Base-by-base conservation (phyloP, 345 rosid species). In the Camelina neglecta region DNA sequence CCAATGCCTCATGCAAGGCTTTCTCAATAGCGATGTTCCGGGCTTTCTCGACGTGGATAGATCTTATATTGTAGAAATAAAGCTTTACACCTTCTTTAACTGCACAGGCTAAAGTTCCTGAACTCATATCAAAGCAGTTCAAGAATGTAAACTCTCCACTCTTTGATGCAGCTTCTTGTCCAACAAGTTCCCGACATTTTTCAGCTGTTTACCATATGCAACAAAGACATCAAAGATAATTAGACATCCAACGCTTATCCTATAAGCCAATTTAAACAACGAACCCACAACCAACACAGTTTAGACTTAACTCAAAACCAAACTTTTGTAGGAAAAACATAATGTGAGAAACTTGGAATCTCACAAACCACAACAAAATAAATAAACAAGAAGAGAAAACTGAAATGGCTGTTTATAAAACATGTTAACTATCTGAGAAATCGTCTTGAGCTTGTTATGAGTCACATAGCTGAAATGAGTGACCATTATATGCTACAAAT, bases 71-170 rank as follows among this genome's bases (percentile, higher is more conserved):
- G 78, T 95, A 85, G 81, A 87, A 84, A 70, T 95, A 95, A 11
- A 95, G 90, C 80, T 90, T 95, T 38, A 90, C 92, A 3, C 97
- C 96, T 75, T 92, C 97, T 85, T 95, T 92, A 47, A 90, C 96
- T 0, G 85, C 66, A 59, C 99, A 95, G 0, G 99, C 93, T 31
- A 84, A 29, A 7, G 97, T 86, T 67, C 97, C 99, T 1, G 92
- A 76, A 66, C 96, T 81, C 97, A 95, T 86, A 81, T 95, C 99
- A 24, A 95, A 90, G 82, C 99, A 95, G 75, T 90, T 83, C 75
- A 92, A 74, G 60, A 95, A 55, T 6, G 97, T 91, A 71, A 93
- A 93, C 81, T 90, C 73, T 36, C 97, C 99, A 77, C 99, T 95
- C 83, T 88, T 86, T 15, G 99, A 95, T 10, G 99, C 87, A 36